Evolutionary conservation across 1,284 basidiomycete genomes (phyloP), one percentile per base, ranked within the genome.

Genomic region (Moniliophthora roreri): DNA sequence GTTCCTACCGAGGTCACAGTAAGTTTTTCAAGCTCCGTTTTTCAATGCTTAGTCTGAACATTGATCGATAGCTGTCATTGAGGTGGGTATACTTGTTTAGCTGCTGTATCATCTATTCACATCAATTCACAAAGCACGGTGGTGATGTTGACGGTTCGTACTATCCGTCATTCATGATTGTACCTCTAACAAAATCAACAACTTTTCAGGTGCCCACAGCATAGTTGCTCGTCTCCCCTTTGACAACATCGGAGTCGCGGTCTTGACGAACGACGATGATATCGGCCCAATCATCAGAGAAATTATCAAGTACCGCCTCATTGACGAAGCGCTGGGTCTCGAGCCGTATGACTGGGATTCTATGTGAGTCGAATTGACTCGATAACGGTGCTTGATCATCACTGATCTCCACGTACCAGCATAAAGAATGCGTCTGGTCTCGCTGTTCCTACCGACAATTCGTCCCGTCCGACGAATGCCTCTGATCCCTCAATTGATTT

Each of bases 1-100:
- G 52, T 20, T 57, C 59, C 7, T 66, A 66, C 42, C 50, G 63
- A 28, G 60, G 60, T n/a, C 58, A 63, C 42, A 50, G 64, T 66
- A 44, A 26, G 62, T 47, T 21, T 46, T 15, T 18, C 5, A 35
- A 36, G 13, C 11, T 40, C 41, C 21, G n/a, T 35, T 2, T 35
- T 21, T 44, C 10, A 34, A 28, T 11, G 15, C 18, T 23, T 9
- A 32, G 21, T 9, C 9, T 13, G 15, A 7, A 18, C 5, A 23
- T 23, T 21, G n/a, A n/a, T 15, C 21, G 11, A 10, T 23, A 56
- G 54, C 35, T 35, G 21, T 44, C n/a, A 49, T 56, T 24, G 54
- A 56, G 50, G 54, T 56, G 10, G 28, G 45, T 36, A 13, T 3
- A 10, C 7, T 10, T 18, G 15, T n/a, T n/a, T n/a, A 8, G 7